These are phyloP conservation scores for Exophiala viscosa DNA, from an alignment of 2,329 filamentous ascomycete species.

Conservation along the genomic window DNA sequence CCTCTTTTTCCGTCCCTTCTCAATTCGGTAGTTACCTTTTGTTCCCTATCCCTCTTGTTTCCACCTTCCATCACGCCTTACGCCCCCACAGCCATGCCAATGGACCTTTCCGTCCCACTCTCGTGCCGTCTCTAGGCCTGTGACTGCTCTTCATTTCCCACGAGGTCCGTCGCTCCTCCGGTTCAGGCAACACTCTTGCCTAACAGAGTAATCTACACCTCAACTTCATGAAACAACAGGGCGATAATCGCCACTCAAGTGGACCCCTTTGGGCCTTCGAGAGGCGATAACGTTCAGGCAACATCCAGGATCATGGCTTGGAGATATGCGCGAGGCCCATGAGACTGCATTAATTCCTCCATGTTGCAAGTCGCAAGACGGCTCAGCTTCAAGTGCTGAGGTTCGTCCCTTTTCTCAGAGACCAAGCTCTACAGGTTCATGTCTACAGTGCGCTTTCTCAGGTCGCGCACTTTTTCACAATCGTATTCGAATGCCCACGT, in stretches of 20 bases:
- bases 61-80: too few relatives aligned
- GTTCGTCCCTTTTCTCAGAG: too few relatives aligned
- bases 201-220: conserved; percentile 3
- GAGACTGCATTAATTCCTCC: too few relatives aligned
- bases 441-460: neutral
- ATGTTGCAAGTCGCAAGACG: too few relatives aligned
- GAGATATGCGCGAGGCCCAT: too few relatives aligned
- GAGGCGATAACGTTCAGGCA: neutral
- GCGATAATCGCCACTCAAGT: conserved; percentile 22
- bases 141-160: neutral
- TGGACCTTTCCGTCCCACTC: neutral
- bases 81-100: neutral
- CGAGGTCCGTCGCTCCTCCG: conserved; percentile 5
- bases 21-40: too few relatives aligned
- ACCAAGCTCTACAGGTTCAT: neutral
- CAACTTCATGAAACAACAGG: conserved; percentile 17
- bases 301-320: too few relatives aligned
- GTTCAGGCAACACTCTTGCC: conserved; percentile 13
- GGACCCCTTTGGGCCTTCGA: neutral
- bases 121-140: neutral
- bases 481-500: neutral
- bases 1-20: too few relatives aligned
- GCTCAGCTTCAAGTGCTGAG: too few relatives aligned
- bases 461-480: too few relatives aligned
- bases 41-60: too few relatives aligned